Percentiles rank a stretch among this genome's conserved stretches.
Conservation (phyloP, 2,329 filamentous ascomycete genomes). For the Chrysoporthe deuterocubensis region DNA sequence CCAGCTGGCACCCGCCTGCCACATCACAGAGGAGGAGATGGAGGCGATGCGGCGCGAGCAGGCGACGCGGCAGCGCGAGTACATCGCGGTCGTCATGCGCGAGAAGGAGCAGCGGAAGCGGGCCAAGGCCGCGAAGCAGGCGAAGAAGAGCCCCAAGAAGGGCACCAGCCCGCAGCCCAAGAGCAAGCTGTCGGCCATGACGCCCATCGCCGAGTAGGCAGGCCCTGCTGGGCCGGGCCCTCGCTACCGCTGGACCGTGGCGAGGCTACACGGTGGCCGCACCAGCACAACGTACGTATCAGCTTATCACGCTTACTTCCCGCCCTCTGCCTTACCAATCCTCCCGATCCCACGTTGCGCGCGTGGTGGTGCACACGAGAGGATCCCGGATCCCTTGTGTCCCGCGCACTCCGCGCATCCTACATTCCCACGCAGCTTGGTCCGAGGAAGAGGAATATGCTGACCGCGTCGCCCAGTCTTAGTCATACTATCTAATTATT, state of each 20-base stretch:
- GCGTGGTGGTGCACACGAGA: conserved; percentile 12
- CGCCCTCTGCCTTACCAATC: conserved; percentile 10
- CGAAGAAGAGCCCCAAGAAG: conserved; percentile 47
- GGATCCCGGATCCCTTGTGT: conserved; percentile 13
- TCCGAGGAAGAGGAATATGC: conserved; percentile 15
- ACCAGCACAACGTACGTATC: conserved; percentile 26
- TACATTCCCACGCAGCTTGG: not conserved
- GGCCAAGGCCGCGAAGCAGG: conserved; percentile 46
- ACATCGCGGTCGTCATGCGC: conserved; percentile 51
- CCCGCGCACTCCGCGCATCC: conserved; percentile 17
- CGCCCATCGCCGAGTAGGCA: conserved; percentile 57
- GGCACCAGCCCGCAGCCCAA: conserved; percentile 41
- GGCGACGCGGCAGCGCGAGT: conserved; percentile 56
- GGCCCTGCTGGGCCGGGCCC: conserved; percentile 40
- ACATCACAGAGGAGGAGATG: conserved; percentile 52
- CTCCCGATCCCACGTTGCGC: conserved; percentile 21
- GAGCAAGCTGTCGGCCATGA: conserved; percentile 54
- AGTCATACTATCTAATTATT: conserved; percentile 22
- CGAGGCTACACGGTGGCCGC: conserved; percentile 18
- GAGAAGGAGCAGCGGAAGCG: conserved; percentile 58
- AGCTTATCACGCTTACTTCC: conserved; percentile 21
- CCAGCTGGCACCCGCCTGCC: conserved; percentile 35
- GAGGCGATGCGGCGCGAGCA: conserved; percentile 56
- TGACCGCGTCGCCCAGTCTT: conserved; percentile 25
- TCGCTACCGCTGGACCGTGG: conserved; percentile 17